Evolutionary conservation across 495 filamentous ascomycete genomes (phyloP).

Genomic region (Geopyxis carbonaria): DNA sequence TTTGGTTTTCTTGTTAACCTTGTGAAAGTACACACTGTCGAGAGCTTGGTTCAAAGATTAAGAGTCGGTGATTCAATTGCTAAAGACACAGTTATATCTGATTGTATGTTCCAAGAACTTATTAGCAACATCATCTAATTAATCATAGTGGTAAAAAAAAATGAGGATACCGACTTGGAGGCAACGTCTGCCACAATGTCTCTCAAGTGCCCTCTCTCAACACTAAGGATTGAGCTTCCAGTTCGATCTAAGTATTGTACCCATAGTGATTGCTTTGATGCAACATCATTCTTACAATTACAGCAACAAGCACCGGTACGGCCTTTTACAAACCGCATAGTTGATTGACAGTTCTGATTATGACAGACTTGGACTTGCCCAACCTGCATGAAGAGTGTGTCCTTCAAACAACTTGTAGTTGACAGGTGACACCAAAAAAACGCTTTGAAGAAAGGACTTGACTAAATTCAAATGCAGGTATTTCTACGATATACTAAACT

Average conservation of each 20-base stretch:
- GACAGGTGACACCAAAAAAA: too few relatives aligned
- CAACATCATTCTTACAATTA: conserved; percentile 75
- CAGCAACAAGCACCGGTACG: conserved; percentile 71
- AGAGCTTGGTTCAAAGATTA: conserved; percentile 52
- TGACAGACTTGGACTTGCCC: conserved; percentile 68
- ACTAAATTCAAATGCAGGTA: conserved; percentile 41
- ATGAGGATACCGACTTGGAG: conserved; percentile 73
- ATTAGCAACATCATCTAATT: conserved; percentile 12
- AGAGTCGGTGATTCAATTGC: conserved; percentile 50
- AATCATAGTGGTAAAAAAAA: conserved; percentile 52
- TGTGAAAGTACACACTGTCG: conserved; percentile 53
- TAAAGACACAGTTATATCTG: conserved; percentile 61
- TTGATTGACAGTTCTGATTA: conserved; percentile 8
- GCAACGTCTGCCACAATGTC: conserved; percentile 77
- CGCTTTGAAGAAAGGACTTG: too few relatives aligned
- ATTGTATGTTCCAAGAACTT: conserved; percentile 48
- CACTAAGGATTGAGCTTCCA: conserved; percentile 60
- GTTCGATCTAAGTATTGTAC: conserved; percentile 63
- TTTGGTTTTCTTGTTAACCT: conserved; percentile 59
- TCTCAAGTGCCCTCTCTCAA: conserved; percentile 79
- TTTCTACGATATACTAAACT: conserved; percentile 64
- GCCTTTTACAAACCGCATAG: not conserved
- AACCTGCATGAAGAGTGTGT: conserved; percentile 67
- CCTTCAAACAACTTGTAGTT: conserved; percentile 64
- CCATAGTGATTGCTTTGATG: conserved; percentile 93